Conservation (phyloP, 2,329 filamentous ascomycete genomes). For the Fonsecaea erecta region DNA sequence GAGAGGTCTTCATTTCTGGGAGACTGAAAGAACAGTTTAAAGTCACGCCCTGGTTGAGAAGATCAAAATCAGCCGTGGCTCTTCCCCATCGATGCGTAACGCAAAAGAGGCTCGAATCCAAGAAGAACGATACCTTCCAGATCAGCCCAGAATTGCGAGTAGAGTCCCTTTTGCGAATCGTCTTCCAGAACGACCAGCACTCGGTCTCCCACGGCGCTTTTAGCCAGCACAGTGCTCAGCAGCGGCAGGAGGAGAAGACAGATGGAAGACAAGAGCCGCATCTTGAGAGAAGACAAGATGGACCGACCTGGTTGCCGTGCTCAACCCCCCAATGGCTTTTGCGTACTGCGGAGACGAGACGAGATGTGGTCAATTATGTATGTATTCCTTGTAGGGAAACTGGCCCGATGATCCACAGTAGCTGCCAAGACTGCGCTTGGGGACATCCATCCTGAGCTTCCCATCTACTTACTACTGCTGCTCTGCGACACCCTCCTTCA, state of each 20-base stretch:
- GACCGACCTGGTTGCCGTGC: constrained; percentile 3
- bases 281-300: constrained; percentile 49
- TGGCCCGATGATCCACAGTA: background rate
- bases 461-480: no score
- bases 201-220: constrained; percentile 78
- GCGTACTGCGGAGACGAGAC: constrained; percentile 17
- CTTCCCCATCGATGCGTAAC: background rate
- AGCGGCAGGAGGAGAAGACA: constrained; percentile 65
- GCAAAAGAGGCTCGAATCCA: background rate
- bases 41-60: constrained; percentile 71
- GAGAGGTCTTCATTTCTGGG: constrained; percentile 77
- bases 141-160: constrained; percentile 72
- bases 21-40: constrained; percentile 77
- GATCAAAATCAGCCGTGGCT: constrained; percentile 21
- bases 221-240: constrained; percentile 70
- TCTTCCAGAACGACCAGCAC: constrained; percentile 88
- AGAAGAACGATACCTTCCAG: constrained; percentile 47
- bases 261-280: constrained; percentile 71
- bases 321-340: constrained; percentile 9
- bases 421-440: background rate
- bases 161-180: constrained; percentile 75
- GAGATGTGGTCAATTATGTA: constrained; percentile 19
- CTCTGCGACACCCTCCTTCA: background rate
- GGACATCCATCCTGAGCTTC: background rate
- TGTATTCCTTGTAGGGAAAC: constrained; percentile 5